Conservation (phyloP, 345 rosid species). For the Sapria himalayana region DNA sequence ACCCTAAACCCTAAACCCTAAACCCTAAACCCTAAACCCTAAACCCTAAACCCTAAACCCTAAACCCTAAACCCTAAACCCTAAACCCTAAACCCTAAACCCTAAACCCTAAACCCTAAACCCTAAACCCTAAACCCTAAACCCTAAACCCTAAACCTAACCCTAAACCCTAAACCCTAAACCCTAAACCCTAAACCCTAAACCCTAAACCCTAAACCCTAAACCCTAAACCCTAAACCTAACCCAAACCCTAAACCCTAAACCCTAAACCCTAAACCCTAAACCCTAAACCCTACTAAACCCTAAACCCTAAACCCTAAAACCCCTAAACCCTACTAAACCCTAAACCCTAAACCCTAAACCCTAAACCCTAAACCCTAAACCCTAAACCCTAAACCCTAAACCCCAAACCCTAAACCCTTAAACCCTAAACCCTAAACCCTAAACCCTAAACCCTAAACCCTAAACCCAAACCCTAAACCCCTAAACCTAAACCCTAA, state of each 20-base stretch:
- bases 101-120: constrained; percentile 5
- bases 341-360: constrained; percentile 1
- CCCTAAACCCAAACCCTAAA: constrained; percentile 4
- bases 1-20: not conserved
- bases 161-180: constrained; percentile 4
- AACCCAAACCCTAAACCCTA: constrained; percentile 6
- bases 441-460: constrained; percentile 4
- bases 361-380: constrained; percentile 6
- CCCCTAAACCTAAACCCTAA: not conserved
- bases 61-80: constrained; percentile 6
- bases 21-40: constrained; percentile 5
- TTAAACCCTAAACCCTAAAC: constrained; percentile 4
- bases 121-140: constrained; percentile 7
- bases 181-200: constrained; percentile 7
- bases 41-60: constrained; percentile 7
- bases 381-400: constrained; percentile 5
- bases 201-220: constrained; percentile 5
- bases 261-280: constrained; percentile 7
- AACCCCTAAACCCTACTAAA: constrained; percentile 3
- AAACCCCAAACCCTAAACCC: constrained; percentile 5
- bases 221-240: constrained; percentile 6
- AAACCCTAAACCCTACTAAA: constrained; percentile 4
- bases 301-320: constrained; percentile 7
- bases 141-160: constrained; percentile 6
- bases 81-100: constrained; percentile 6